Percentiles rank a stretch among this genome's conserved stretches.
These are phyloP conservation scores for Rauvolfia tetraphylla DNA, from an alignment of 257 asterid genomes.

Conservation along the genomic window DNA sequence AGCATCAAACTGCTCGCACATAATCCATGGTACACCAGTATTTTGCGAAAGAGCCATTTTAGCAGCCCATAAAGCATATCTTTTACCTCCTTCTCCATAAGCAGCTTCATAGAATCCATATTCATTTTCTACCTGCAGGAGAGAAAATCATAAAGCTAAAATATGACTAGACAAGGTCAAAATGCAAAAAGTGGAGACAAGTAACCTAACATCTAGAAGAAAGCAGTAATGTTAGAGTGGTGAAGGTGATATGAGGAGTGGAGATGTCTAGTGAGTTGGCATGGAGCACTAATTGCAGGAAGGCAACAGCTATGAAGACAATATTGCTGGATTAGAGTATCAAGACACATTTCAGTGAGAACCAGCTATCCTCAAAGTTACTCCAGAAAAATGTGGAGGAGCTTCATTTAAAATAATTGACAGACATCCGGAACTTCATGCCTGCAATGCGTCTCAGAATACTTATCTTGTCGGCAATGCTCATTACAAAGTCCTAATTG, in stretches of 20 bases:
- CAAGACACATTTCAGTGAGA: background rate
- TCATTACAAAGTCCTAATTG: background rate
- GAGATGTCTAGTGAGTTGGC: background rate
- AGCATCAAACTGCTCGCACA: conserved; percentile 90
- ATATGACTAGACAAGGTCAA: background rate
- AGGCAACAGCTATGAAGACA: too few species aligned
- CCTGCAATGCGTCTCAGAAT: background rate
- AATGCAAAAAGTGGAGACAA: background rate
- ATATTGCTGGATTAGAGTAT: background rate
- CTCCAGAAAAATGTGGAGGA: background rate
- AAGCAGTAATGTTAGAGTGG: background rate
- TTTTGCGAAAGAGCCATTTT: conserved; percentile 77
- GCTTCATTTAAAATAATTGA: background rate
- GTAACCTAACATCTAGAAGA: background rate
- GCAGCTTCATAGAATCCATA: conserved; percentile 76
- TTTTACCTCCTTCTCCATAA: conserved; percentile 89
- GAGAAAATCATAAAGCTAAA: background rate
- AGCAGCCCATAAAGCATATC: conserved; percentile 84
- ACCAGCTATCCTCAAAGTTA: background rate
- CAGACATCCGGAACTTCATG: background rate
- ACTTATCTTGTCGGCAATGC: background rate
- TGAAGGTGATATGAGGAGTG: background rate
- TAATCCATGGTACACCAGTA: conserved; percentile 94
- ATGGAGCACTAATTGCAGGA: background rate
- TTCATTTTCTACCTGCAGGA: conserved; percentile 72